These are phyloP conservation scores for Plenodomus lindquistii DNA, from an alignment of 2,329 filamentous ascomycete species.

Conservation along the genomic window DNA sequence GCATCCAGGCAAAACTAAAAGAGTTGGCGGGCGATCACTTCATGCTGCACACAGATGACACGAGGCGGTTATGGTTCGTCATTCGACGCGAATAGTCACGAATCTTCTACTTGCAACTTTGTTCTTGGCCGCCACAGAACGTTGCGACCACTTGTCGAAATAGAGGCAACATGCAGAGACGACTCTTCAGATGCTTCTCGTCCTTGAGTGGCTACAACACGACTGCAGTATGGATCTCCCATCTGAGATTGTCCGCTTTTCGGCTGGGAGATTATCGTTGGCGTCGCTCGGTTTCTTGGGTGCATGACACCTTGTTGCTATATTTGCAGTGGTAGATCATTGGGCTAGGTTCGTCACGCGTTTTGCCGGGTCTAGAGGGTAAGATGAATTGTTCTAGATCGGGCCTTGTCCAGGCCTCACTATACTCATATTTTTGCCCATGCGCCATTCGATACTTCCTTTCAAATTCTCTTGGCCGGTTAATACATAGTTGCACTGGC, in stretches of 20 bases:
- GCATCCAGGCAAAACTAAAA: conserved; percentile 21
- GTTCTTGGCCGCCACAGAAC: too few species aligned
- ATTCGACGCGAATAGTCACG: conserved; percentile 22
- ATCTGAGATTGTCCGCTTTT: not conserved
- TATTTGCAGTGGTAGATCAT: conserved; percentile 30
- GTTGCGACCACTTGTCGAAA: not conserved
- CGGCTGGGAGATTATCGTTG: not conserved
- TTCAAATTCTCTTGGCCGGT: conserved; percentile 15
- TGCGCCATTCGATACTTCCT: conserved; percentile 21
- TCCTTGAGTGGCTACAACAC: not conserved
- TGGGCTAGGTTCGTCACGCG: conserved; percentile 24
- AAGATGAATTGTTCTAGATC: conserved; percentile 24
- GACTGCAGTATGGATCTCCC: not conserved
- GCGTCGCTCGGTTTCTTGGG: conserved; percentile 11
- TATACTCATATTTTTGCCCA: conserved; percentile 34
- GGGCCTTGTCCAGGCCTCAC: conserved; percentile 24
- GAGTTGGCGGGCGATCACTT: conserved; percentile 10
- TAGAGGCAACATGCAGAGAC: not conserved
- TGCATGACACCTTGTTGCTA: conserved; percentile 15
- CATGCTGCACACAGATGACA: conserved; percentile 14
- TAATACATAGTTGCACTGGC: conserved; percentile 19
- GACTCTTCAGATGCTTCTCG: conserved; percentile 4
- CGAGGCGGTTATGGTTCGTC: conserved; percentile 25
- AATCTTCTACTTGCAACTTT: too few species aligned
- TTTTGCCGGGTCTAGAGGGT: conserved; percentile 25